Percentiles rank a stretch among this genome's conserved stretches.
Evolutionary conservation across 202 grass and related monocot genomes (phyloP).

Genomic region (Panicum hallii): DNA sequence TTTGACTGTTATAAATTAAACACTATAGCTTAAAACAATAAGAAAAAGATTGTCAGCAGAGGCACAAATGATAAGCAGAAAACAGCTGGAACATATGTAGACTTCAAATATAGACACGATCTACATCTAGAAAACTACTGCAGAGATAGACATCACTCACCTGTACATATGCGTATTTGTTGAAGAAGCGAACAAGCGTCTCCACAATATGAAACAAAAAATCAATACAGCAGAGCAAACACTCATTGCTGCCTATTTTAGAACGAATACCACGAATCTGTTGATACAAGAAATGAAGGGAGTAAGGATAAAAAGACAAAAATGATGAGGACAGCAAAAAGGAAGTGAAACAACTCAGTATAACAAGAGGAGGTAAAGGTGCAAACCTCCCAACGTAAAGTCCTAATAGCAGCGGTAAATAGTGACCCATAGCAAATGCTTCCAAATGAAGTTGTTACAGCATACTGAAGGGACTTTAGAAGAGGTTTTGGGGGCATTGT

Average conservation of each 20-base stretch:
- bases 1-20: conserved; percentile 27
- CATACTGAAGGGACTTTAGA: conserved; percentile 75
- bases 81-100: conserved; percentile 1
- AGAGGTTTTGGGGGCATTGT: conserved; percentile 92
- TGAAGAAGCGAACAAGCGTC: conserved; percentile 97
- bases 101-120: conserved; percentile 10
- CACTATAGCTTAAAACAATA: conserved; percentile 23
- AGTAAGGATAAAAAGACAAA: background rate
- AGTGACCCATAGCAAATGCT: conserved; percentile 99
- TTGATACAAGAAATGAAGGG: background rate
- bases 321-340: conserved; percentile 25
- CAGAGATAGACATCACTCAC: conserved; percentile 47
- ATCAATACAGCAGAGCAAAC: conserved; percentile 95
- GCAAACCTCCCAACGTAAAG: conserved; percentile 90
- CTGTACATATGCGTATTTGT: conserved; percentile 99
- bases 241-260: conserved; percentile 95
- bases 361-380: conserved; percentile 28
- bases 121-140: conserved; percentile 18
- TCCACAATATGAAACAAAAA: conserved; percentile 98
- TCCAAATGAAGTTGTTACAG: conserved; percentile 91
- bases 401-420: conserved; percentile 97
- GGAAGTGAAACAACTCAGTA: background rate
- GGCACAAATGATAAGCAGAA: conserved; percentile 33
- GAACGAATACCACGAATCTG: conserved; percentile 94
- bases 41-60: background rate